Evolutionary conservation across 495 filamentous ascomycete species (phyloP).

Genomic region (Pyrenula massariospora): DNA sequence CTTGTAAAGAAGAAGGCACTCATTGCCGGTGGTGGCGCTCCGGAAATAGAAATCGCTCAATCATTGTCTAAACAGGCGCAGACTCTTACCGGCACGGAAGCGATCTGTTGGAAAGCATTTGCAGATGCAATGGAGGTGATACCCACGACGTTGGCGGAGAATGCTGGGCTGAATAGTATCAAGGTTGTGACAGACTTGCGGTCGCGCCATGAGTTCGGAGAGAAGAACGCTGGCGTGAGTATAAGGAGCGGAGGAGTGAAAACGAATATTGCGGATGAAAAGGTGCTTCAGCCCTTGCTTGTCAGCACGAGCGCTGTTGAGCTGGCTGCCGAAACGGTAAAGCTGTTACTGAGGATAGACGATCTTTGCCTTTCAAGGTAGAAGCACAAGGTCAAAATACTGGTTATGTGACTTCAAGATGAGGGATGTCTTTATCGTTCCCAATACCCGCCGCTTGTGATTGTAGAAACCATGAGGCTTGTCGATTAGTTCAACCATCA

Average conservation of each 20-base stretch:
- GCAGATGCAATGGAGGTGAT: constrained; percentile 97
- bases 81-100: constrained; percentile 75
- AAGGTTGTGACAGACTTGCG: constrained; percentile 96
- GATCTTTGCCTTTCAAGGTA: constrained; percentile 69
- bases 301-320: constrained; percentile 97
- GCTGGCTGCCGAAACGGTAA: constrained; percentile 92
- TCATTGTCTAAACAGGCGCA: constrained; percentile 70
- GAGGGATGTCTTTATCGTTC: no score
- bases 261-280: constrained; percentile 89
- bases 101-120: constrained; percentile 97
- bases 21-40: constrained; percentile 90
- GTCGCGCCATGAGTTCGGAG: constrained; percentile 84
- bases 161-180: constrained; percentile 93
- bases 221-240: constrained; percentile 92
- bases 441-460: no score
- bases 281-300: constrained; percentile 88
- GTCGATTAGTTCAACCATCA: no score
- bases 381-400: background rate
- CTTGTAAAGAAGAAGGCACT: constrained; percentile 97
- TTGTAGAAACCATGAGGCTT: no score
- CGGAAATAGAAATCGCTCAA: constrained; percentile 88
- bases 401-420: no score
- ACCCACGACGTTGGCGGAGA: constrained; percentile 92
- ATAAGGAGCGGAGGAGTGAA: constrained; percentile 96
- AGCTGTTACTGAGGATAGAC: constrained; percentile 97